Evolutionary conservation across 139 green algal genomes (phyloP).

Genomic region (Micractinium sp.): DNA sequence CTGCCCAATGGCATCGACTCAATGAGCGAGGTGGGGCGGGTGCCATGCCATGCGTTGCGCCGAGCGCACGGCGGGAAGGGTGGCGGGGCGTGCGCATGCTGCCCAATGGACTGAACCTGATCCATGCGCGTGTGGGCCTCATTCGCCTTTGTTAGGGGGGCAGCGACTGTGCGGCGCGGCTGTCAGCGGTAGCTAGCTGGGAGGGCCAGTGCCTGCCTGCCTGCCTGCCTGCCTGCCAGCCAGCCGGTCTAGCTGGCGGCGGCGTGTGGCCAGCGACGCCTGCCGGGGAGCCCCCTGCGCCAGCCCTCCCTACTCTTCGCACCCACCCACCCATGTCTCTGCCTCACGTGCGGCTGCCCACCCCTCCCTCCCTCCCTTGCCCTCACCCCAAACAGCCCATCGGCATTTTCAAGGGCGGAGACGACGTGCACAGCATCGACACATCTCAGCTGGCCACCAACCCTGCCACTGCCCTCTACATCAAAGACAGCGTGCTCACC

Average conservation of each 20-base stretch:
- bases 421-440: not conserved
- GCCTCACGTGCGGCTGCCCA: not conserved
- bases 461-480: slow-evolving; percentile 20
- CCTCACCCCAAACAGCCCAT: not conserved
- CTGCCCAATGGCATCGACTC: slow-evolving; percentile 32
- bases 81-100: not conserved
- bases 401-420: slow-evolving; percentile 24
- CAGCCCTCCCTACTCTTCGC: not conserved
- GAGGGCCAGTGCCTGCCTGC: not conserved
- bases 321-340: not conserved
- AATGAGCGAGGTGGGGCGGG: not conserved
- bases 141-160: not conserved
- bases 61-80: not conserved
- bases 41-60: not conserved
- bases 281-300: not conserved
- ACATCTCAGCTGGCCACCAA: not conserved
- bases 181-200: not conserved
- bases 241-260: not conserved
- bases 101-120: not conserved
- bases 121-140: too few species aligned
- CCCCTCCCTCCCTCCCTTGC: not conserved
- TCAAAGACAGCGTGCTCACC: slow-evolving; percentile 4
- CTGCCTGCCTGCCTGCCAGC: too few species aligned
- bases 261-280: not conserved
- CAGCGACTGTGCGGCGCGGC: not conserved